Conservation (phyloP, 139 green algal species). For the Tetraselmis striata region DNA sequence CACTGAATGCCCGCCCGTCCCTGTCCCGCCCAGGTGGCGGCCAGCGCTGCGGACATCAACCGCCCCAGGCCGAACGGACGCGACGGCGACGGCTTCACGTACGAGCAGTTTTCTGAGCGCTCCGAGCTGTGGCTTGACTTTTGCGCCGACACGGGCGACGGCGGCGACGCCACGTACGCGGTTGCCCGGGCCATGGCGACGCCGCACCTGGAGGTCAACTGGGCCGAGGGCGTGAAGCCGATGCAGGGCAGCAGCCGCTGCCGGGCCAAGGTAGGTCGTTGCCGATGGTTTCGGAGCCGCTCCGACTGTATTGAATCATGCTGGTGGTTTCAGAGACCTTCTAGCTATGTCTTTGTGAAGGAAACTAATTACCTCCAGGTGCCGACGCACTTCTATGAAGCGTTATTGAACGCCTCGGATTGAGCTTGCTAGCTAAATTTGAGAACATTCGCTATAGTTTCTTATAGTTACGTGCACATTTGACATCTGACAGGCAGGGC, state of each 20-base stretch:
- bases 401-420: too few relatives aligned
- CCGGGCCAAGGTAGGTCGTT: neutral
- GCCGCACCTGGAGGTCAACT: constrained; percentile 24
- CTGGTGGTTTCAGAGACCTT: too few relatives aligned
- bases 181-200: constrained; percentile 69
- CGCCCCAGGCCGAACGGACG: neutral
- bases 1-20: too few relatives aligned
- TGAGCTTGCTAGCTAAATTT: too few relatives aligned
- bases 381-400: too few relatives aligned
- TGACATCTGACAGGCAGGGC: too few relatives aligned
- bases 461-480: too few relatives aligned
- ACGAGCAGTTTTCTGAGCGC: constrained; percentile 57
- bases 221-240: neutral
- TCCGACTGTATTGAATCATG: too few relatives aligned
- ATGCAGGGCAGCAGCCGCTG: neutral
- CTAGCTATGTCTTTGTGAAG: too few relatives aligned
- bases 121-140: constrained; percentile 84
- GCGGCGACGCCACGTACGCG: constrained; percentile 77
- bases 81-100: constrained; percentile 82
- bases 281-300: neutral
- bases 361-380: too few relatives aligned
- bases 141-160: constrained; percentile 76
- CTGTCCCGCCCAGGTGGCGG: too few relatives aligned
- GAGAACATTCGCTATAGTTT: too few relatives aligned
- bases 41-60: neutral